phyloP scores from a whole-genome alignment of 371 early-diverging fungal species.

The Haplosporangium sp. region DNA sequence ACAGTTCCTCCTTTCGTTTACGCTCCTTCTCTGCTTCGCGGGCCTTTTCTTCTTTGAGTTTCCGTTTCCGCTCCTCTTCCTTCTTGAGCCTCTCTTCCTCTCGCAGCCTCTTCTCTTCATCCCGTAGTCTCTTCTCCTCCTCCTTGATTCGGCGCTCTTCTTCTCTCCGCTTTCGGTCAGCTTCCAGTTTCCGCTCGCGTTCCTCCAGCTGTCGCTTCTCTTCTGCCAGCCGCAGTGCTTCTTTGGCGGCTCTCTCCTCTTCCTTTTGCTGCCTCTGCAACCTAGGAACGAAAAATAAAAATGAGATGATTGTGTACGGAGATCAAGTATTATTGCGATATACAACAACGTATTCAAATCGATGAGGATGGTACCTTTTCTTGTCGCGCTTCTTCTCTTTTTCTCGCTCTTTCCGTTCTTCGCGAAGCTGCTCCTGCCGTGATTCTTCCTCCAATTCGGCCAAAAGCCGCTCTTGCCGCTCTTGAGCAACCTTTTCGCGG shows the following conservation, averaged over 20 bases:
- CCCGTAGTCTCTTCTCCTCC: conserved; percentile 64
- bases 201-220: conserved; percentile 45
- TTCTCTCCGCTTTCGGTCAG: conserved; percentile 67
- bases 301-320: background rate
- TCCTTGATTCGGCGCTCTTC: conserved; percentile 61
- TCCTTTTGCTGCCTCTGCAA: conserved; percentile 65
- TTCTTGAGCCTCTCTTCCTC: conserved; percentile 55
- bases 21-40: conserved; percentile 69
- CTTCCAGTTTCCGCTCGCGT: conserved; percentile 51
- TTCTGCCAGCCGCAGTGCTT: conserved; percentile 57
- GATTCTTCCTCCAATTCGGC: conserved; percentile 84
- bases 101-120: conserved; percentile 57
- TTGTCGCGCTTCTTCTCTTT: conserved; percentile 74
- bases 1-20: conserved; percentile 69
- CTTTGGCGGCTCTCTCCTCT: conserved; percentile 71
- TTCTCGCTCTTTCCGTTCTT: conserved; percentile 72
- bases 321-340: background rate
- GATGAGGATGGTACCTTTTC: conserved; percentile 57
- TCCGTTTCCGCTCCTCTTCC: conserved; percentile 66
- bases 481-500: conserved; percentile 89
- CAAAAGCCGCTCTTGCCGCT: conserved; percentile 81
- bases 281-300: conserved; percentile 12
- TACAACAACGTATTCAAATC: background rate
- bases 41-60: conserved; percentile 66
- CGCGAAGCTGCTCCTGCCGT: conserved; percentile 71